Evolutionary conservation across 2,329 filamentous ascomycete species (phyloP).

Genomic region (Diaporthe australafricana): DNA sequence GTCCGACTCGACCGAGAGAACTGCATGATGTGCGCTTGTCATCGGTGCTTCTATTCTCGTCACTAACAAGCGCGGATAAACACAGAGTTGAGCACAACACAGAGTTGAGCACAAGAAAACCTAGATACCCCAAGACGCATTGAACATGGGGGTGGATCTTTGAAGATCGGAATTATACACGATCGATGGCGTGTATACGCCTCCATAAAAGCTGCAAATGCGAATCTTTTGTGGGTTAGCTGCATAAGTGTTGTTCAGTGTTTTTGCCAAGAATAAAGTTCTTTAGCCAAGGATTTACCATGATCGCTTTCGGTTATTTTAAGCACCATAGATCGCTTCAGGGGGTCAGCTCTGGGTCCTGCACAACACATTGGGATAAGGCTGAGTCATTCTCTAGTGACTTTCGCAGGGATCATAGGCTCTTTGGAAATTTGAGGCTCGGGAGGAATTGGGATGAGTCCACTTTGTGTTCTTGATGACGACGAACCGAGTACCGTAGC

Average conservation of each 20-base stretch:
- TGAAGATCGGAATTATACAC: conserved; percentile 8
- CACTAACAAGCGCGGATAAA: background rate
- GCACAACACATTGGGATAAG: background rate
- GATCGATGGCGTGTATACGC: background rate
- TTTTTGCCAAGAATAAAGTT: background rate
- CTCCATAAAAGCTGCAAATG: background rate
- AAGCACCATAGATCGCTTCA: conserved; percentile 14
- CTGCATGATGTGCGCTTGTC: background rate
- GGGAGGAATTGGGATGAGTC: background rate
- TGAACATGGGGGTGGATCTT: background rate
- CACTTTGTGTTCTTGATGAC: background rate
- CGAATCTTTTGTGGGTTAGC: conserved; percentile 11
- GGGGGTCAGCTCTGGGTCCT: conserved; percentile 3
- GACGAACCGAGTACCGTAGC: background rate
- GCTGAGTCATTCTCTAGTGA: background rate
- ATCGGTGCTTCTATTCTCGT: background rate
- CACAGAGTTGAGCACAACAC: background rate
- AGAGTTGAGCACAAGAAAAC: background rate
- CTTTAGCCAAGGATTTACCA: conserved; percentile 14
- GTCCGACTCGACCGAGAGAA: background rate
- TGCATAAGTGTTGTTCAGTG: background rate
- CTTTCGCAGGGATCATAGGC: background rate
- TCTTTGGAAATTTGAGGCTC: conserved; percentile 22
- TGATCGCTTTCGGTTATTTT: conserved; percentile 6
- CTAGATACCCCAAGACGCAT: conserved; percentile 3